These are phyloP conservation scores for Oryza brachyantha DNA, from an alignment of 176 grass and related monocot species.

Conservation along the genomic window DNA sequence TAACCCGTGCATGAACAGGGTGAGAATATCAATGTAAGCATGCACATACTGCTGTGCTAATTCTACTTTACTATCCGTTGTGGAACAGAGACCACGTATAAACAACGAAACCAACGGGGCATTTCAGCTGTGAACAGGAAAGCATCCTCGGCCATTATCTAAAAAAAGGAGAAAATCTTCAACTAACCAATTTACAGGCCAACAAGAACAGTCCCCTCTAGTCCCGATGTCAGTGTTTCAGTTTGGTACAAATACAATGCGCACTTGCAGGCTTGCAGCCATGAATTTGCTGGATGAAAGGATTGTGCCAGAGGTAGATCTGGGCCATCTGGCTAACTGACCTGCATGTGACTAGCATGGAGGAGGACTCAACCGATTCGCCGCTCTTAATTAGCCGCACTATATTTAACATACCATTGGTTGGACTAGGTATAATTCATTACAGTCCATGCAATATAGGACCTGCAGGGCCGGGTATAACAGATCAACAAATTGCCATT, in stretches of 20 bases:
- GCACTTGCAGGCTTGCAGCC: not conserved
- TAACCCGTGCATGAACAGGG: no score
- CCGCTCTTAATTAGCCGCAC: constrained; percentile 15
- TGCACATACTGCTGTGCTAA: not conserved
- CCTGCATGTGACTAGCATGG: not conserved
- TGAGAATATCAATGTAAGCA: not conserved
- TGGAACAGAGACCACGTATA: not conserved
- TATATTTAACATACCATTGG: not conserved
- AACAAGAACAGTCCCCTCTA: not conserved
- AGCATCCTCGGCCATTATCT: not conserved
- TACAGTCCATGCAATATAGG: not conserved
- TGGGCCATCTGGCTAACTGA: not conserved
- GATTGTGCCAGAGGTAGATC: not conserved
- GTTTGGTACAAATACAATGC: not conserved
- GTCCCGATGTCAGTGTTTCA: not conserved
- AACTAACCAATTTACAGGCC: not conserved
- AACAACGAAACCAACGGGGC: not conserved
- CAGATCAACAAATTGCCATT: not conserved
- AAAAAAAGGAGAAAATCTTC: no score
- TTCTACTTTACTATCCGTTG: not conserved
- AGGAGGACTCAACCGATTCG: constrained; percentile 7
- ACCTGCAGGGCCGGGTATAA: not conserved
- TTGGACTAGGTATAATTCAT: not conserved
- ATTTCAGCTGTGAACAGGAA: constrained; percentile 1
- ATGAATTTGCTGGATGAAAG: not conserved